Conservation (phyloP, 768 basidiomycete genomes). For the Rhizopogon vesiculosus region DNA sequence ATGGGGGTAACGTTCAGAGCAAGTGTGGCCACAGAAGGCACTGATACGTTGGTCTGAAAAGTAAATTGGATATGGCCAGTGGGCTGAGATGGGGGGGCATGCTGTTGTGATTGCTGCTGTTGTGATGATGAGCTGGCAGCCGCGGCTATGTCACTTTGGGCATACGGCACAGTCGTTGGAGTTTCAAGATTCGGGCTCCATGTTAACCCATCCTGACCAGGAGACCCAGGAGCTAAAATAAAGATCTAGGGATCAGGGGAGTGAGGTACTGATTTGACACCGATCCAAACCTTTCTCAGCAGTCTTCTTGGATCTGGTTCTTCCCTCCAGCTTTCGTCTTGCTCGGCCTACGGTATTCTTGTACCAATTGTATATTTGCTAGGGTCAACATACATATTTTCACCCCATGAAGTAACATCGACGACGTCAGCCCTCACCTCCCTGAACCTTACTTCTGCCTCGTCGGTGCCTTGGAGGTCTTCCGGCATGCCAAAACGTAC, state of each 20-base stretch:
- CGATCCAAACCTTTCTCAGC: conserved; percentile 42
- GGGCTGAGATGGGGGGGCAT: conserved; percentile 8
- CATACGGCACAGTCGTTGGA: conserved; percentile 36
- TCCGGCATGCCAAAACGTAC: conserved; percentile 51
- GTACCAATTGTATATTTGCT: conserved; percentile 39
- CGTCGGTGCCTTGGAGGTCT: conserved; percentile 50
- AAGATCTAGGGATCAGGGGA: conserved; percentile 2
- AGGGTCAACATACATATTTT: background rate
- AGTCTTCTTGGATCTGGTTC: conserved; percentile 45
- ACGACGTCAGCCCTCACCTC: conserved; percentile 37
- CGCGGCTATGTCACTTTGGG: conserved; percentile 11
- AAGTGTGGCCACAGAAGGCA: conserved; percentile 27
- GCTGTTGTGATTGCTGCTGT: conserved; percentile 25
- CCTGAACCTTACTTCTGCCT: conserved; percentile 55
- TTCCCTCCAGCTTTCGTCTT: conserved; percentile 52
- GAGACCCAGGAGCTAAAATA: conserved; percentile 11
- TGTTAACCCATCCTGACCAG: conserved; percentile 22
- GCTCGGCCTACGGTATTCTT: conserved; percentile 65
- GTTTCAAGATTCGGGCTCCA: conserved; percentile 36
- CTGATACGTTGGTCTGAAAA: conserved; percentile 40
- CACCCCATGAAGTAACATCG: background rate
- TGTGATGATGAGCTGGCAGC: conserved; percentile 29
- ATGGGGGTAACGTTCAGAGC: conserved; percentile 24
- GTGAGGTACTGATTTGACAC: conserved; percentile 1
- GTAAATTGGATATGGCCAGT: conserved; percentile 38